Evolutionary conservation across 176 grass and related monocot species (phyloP), one percentile per base, ranked within the genome.

Genomic region (Lolium multiflorum): DNA sequence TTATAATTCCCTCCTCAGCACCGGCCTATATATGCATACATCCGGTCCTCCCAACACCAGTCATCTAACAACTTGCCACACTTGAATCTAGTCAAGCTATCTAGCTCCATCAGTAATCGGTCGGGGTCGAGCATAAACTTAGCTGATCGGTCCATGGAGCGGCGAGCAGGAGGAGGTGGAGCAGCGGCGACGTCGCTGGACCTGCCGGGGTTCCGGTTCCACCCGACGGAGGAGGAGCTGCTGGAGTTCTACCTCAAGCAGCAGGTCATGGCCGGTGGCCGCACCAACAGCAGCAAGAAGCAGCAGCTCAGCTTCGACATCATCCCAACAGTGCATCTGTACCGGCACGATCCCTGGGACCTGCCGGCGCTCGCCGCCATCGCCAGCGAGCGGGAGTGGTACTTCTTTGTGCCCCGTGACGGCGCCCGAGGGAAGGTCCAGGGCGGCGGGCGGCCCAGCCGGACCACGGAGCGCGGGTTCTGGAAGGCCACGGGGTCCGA

Each of bases 401-500:
- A 98, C 82, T 98, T 98, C 94, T 96, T 93, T 80, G 97, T 98
- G 71, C 91, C 93, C 11, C 88, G 97, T 66, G 94, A 98, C 79
- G 44, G 43, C 69, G 89, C 92, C 76, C 21, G 41, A 13, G 82
- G 93, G 44, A 94, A 92, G 85, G 84, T 88, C 13, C 47, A 21
- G 21, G 87, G 37, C 51, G 76, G 82, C 1, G 92, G 89, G 24
- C 50, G 97, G 20, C 94, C 97, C 0, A 98, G 92, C 79, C 90
- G 97, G 38, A 98, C 94, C 0, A 98, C 97, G 57, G 92, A 96
- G 88, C 84, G 77, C 13, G 97, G 97, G 1, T 98, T 98, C 87
- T 98, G 97, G 97, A 98, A 98, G 88, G 97, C 97, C 9, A 98
- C 97, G 8, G 97, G 97, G 3, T 92, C 94, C 5, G 97, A 98